These are phyloP conservation scores for Beauveria asiatica DNA, from an alignment of 2,329 filamentous ascomycete genomes.

Conservation along the genomic window DNA sequence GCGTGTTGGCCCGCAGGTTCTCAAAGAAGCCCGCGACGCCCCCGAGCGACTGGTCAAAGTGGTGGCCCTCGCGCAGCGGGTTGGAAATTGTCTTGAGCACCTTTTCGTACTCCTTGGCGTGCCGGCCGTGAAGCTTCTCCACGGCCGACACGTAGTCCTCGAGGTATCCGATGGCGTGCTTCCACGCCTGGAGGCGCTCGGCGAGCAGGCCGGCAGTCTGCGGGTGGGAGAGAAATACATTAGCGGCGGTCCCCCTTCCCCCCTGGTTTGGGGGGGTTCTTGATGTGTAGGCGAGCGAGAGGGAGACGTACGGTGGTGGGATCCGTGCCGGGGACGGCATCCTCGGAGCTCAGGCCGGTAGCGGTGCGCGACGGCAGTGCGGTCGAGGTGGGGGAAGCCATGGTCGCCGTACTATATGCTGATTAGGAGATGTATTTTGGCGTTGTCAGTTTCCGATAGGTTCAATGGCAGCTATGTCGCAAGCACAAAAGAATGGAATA, in stretches of 20 bases:
- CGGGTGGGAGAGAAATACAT: background rate
- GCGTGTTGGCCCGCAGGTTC: constrained; percentile 86
- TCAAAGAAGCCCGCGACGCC: constrained; percentile 88
- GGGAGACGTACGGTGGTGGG: constrained; percentile 43
- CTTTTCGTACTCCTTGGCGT: constrained; percentile 93
- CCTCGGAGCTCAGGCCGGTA: constrained; percentile 44
- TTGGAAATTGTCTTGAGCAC: constrained; percentile 85
- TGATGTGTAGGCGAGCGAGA: background rate
- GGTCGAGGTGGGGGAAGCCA: constrained; percentile 13
- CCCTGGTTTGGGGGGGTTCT: too few species aligned
- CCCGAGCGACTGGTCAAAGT: constrained; percentile 85
- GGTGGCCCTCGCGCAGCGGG: constrained; percentile 79
- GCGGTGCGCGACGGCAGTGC: constrained; percentile 38
- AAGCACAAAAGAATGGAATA: too few species aligned
- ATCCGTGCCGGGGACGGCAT: constrained; percentile 50
- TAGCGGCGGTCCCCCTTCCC: background rate
- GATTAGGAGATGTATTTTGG: background rate
- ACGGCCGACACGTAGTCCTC: constrained; percentile 82
- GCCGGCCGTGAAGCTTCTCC: constrained; percentile 75
- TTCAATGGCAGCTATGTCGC: background rate
- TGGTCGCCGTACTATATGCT: background rate
- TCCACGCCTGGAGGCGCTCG: constrained; percentile 89
- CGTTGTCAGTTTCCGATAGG: background rate
- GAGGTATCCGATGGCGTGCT: constrained; percentile 83
- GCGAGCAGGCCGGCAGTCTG: constrained; percentile 73